A percentile compares a stretch with the other conserved stretches of the same genome.
phyloP scores from a whole-genome alignment of 805 yeast species.

The Metschnikowia reukaufii region DNA sequence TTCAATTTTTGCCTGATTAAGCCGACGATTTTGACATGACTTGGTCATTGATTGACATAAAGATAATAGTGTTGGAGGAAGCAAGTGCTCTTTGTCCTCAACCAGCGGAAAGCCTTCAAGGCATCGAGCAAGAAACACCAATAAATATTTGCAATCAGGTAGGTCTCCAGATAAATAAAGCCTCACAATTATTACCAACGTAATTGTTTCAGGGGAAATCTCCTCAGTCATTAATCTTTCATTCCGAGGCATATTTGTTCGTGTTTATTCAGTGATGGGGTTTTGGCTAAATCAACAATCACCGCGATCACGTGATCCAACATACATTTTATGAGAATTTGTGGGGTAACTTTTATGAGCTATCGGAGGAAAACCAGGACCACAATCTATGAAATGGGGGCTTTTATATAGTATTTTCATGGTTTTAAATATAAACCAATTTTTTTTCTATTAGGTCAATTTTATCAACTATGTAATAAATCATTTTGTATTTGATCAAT shows the following conservation, averaged over 20 bases:
- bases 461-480: no score
- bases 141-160: conserved; percentile 20
- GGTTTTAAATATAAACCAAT: no score
- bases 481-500: conserved; percentile 4
- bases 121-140: conserved; percentile 8
- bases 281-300: neutral
- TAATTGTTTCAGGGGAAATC: conserved; percentile 56
- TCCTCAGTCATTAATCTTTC: conserved; percentile 25
- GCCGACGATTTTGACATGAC: neutral
- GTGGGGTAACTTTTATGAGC: neutral
- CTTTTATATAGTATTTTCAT: no score
- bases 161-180: conserved; percentile 45
- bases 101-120: conserved; percentile 15
- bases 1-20: neutral
- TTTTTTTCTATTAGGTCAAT: no score
- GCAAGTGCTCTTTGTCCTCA: conserved; percentile 5
- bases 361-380: no score
- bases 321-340: neutral
- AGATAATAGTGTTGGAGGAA: conserved; percentile 10
- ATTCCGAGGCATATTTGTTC: neutral
- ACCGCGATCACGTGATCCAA: neutral
- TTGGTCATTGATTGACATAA: conserved; percentile 12
- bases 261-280: neutral
- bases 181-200: conserved; percentile 47
- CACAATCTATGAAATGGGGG: no score